phyloP scores from a whole-genome alignment of 2,329 filamentous ascomycete genomes.

The Arthrobotrys conoides region DNA sequence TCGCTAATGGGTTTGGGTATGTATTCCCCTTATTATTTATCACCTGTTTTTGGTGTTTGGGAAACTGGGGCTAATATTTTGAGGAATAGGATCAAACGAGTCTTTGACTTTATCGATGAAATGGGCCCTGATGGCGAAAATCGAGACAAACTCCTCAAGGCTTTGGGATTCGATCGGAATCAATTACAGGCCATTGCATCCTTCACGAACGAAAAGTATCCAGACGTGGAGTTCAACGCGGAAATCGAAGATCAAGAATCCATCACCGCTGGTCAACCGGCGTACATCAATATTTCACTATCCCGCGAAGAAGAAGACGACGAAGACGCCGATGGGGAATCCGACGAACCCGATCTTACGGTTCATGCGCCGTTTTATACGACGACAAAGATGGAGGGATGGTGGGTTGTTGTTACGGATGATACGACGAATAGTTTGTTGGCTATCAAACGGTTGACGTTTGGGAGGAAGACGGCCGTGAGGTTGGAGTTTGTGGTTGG shows the following conservation, averaged over 20 bases:
- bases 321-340: constrained; percentile 72
- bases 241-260: constrained; percentile 84
- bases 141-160: constrained; percentile 82
- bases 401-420: constrained; percentile 97
- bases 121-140: constrained; percentile 95
- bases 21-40: constrained; percentile 65
- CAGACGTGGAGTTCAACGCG: constrained; percentile 92
- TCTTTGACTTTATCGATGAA: constrained; percentile 98
- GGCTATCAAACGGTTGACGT: constrained; percentile 93
- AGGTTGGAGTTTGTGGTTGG: constrained; percentile 91
- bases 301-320: constrained; percentile 82
- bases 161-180: constrained; percentile 81
- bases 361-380: constrained; percentile 98
- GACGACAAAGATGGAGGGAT: constrained; percentile 88
- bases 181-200: constrained; percentile 90
- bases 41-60: constrained; percentile 11
- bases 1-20: constrained; percentile 82
- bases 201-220: constrained; percentile 97
- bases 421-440: constrained; percentile 88
- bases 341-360: constrained; percentile 80
- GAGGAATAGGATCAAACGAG: constrained; percentile 81
- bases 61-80: constrained; percentile 37
- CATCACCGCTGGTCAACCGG: constrained; percentile 83
- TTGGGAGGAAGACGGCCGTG: constrained; percentile 82
- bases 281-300: constrained; percentile 86